Evolutionary conservation across 352 stramenopile genomes (phyloP).

Genomic region (Phytophthora cryptogea): DNA sequence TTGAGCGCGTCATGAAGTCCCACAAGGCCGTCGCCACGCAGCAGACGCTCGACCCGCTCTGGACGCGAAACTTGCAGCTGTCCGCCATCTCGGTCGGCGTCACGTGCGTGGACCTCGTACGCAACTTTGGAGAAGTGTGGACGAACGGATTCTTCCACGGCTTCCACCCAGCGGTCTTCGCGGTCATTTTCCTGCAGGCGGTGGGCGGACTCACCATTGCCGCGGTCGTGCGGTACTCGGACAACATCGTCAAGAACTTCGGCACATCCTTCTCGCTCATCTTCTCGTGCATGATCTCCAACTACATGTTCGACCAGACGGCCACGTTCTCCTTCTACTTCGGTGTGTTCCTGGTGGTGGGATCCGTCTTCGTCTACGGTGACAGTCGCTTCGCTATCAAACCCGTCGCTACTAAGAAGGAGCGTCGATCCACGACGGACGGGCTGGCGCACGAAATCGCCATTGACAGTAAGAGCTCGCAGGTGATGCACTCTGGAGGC

Average conservation of each 20-base stretch:
- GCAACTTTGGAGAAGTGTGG: conserved; percentile 64
- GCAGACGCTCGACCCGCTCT: conserved; percentile 85
- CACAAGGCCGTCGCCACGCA: conserved; percentile 77
- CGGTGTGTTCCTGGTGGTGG: conserved; percentile 76
- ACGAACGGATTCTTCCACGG: conserved; percentile 79
- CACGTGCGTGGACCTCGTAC: conserved; percentile 71
- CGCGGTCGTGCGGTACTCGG: conserved; percentile 85
- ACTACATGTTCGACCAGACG: conserved; percentile 86
- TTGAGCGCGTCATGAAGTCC: conserved; percentile 88
- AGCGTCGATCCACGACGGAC: conserved; percentile 35
- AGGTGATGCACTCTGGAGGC: conserved; percentile 33
- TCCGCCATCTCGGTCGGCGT: conserved; percentile 82
- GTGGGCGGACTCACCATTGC: conserved; percentile 86
- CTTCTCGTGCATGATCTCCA: conserved; percentile 89
- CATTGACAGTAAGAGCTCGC: conserved; percentile 49
- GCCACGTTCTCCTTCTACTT: conserved; percentile 77
- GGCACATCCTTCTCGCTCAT: conserved; percentile 88
- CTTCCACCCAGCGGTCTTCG: conserved; percentile 76
- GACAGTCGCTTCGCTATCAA: conserved; percentile 80
- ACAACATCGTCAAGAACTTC: conserved; percentile 93
- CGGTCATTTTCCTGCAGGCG: conserved; percentile 82
- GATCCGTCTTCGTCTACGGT: conserved; percentile 86
- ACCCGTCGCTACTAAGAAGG: conserved; percentile 29
- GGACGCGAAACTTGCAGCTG: conserved; percentile 85
- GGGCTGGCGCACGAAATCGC: conserved; percentile 57